Percentiles rank a stretch among this genome's conserved stretches.
phyloP scores from a whole-genome alignment of 2,329 filamentous ascomycete species.

The Colletotrichum chrysophilum region DNA sequence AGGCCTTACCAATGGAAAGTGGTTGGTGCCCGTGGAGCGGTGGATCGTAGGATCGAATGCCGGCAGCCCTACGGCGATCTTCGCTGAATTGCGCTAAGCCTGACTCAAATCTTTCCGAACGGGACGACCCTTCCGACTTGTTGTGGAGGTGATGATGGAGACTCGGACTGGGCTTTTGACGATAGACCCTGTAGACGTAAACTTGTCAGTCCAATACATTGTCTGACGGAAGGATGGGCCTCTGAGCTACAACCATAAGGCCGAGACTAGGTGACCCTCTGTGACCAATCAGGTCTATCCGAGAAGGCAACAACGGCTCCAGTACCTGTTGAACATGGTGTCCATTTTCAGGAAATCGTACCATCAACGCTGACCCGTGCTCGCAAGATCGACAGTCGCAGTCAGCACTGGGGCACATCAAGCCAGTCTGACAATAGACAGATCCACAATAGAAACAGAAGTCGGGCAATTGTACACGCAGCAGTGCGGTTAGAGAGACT shows the following conservation, averaged over 20 bases:
- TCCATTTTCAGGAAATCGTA: not conserved
- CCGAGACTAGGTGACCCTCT: not conserved
- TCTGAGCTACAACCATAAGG: not conserved
- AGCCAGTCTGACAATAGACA: not conserved
- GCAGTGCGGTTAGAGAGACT: not conserved
- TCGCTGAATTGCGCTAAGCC: not conserved
- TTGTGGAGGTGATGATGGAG: not conserved
- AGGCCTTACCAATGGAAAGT: not conserved
- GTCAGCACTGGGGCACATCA: not conserved
- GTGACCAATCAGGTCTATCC: not conserved
- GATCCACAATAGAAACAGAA: not conserved
- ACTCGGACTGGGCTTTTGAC: accelerated
- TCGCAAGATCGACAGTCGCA: not conserved
- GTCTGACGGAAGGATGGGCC: not conserved
- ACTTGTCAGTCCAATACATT: not conserved
- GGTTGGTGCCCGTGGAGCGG: not conserved
- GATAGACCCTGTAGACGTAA: not conserved
- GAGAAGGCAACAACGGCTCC: not conserved
- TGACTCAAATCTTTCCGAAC: not conserved
- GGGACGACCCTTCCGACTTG: not conserved
- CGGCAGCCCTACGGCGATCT: not conserved
- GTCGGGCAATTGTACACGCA: not conserved
- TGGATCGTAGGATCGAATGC: not conserved
- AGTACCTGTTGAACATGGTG: not conserved
- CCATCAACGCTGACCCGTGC: not conserved